Evolutionary conservation across 2,329 filamentous ascomycete species (phyloP).

Genomic region (Fusarium sp.): DNA sequence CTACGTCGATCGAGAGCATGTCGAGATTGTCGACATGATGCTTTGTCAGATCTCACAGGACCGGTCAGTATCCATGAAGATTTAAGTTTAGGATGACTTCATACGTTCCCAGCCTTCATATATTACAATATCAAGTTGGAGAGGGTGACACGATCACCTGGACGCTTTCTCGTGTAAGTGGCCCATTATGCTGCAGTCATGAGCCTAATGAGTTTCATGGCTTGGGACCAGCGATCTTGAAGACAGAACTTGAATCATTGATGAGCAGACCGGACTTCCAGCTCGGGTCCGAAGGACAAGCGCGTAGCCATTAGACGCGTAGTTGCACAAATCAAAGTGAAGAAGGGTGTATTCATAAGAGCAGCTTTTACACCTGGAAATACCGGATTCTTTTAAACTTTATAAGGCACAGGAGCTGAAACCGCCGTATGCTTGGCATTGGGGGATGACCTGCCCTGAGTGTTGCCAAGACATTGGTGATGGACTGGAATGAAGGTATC

Average conservation of each 20-base stretch:
- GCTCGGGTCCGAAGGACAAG: constrained; percentile 8
- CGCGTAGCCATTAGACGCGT: not conserved
- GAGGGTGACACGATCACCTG: not conserved
- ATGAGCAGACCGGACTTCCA: not conserved
- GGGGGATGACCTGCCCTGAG: constrained; percentile 1
- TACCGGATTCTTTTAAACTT: constrained; percentile 3
- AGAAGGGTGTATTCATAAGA: constrained; percentile 8
- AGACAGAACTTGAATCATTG: constrained; percentile 13
- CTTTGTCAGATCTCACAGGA: constrained; percentile 15
- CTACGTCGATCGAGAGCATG: constrained; percentile 6
- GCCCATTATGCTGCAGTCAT: not conserved
- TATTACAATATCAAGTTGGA: constrained; percentile 9
- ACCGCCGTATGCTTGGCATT: constrained; percentile 18
- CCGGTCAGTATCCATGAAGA: constrained; percentile 11
- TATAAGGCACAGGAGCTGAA: constrained; percentile 7
- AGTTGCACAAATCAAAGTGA: not conserved
- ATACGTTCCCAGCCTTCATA: constrained; percentile 11
- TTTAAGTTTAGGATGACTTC: constrained; percentile 33
- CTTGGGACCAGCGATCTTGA: constrained; percentile 16
- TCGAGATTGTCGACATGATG: not conserved
- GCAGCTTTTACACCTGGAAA: constrained; percentile 11
- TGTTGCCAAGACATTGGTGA: constrained; percentile 16
- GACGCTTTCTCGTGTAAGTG: not conserved
- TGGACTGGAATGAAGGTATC: constrained; percentile 37
- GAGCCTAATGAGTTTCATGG: not conserved